Percentiles rank a stretch among this genome's conserved stretches.
Conservation (phyloP, 129 eudicot genomes). For the Helianthus tuberosus region DNA sequence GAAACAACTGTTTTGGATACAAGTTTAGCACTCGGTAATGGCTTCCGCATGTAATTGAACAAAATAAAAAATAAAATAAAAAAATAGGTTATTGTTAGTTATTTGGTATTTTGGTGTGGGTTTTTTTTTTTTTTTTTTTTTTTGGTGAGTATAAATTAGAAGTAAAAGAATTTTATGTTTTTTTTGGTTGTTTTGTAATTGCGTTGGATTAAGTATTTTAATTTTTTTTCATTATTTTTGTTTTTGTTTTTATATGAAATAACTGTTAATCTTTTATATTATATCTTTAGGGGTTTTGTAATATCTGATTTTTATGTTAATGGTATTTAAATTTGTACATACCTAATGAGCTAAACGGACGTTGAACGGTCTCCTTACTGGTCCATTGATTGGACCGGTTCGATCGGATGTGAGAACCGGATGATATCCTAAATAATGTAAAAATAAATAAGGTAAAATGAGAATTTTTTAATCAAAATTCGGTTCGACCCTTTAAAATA, state of each 20-base stretch:
- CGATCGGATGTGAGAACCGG: too few species aligned
- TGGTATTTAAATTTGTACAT: too few species aligned
- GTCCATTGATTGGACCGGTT: too few species aligned
- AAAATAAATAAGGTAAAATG: too few species aligned
- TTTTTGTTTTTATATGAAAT: not conserved
- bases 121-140: slow-evolving; percentile 17
- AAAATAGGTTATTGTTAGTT: slow-evolving; percentile 22
- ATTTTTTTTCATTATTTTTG: not conserved
- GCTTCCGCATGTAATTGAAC: slow-evolving; percentile 50
- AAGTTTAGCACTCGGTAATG: slow-evolving; percentile 62
- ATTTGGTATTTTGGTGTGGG: slow-evolving; percentile 33
- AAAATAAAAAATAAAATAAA: slow-evolving; percentile 12
- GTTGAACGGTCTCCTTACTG: too few species aligned
- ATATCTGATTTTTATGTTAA: too few species aligned
- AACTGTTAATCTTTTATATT: not conserved
- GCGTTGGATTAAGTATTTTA: slow-evolving; percentile 3
- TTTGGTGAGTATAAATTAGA: slow-evolving; percentile 25
- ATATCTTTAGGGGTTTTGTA: not conserved
- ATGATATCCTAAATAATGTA: too few species aligned
- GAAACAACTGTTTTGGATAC: slow-evolving; percentile 74
- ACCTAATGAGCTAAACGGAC: too few species aligned
- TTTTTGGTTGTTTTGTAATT: not conserved
- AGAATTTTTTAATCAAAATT: too few species aligned
- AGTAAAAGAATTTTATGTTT: slow-evolving; percentile 5
- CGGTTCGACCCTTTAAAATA: too few species aligned